Conservation (phyloP, 805 yeast species). For the Yamadazyma philogaea region DNA sequence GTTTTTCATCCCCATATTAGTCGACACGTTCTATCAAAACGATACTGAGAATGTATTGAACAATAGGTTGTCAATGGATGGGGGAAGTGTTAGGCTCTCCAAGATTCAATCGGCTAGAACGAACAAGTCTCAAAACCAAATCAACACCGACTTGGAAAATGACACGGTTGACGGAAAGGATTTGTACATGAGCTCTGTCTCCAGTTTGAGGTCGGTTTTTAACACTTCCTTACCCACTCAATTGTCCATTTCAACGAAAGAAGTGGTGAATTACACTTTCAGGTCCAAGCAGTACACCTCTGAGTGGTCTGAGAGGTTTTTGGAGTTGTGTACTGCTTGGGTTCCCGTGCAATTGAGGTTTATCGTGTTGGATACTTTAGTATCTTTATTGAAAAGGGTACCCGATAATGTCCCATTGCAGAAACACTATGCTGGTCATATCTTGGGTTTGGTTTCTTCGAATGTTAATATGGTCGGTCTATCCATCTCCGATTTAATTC, state of each 20-base stretch:
- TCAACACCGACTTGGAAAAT: constrained; percentile 31
- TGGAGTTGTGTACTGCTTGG: constrained; percentile 68
- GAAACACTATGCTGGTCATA: constrained; percentile 41
- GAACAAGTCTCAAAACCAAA: constrained; percentile 13
- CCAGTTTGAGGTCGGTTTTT: constrained; percentile 58
- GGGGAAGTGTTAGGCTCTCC: constrained; percentile 28
- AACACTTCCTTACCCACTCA: constrained; percentile 62
- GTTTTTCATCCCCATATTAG: constrained; percentile 36
- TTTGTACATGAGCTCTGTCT: constrained; percentile 44
- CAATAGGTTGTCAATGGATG: constrained; percentile 24
- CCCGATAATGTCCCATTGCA: constrained; percentile 25
- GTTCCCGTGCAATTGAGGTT: constrained; percentile 79
- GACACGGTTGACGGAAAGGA: constrained; percentile 35
- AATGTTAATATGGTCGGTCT: constrained; percentile 84
- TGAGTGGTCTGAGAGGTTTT: constrained; percentile 54
- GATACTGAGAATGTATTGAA: constrained; percentile 20
- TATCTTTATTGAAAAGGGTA: constrained; percentile 25
- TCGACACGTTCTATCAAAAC: constrained; percentile 29
- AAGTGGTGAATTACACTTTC: constrained; percentile 45
- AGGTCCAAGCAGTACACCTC: constrained; percentile 20
- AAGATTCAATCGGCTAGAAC: constrained; percentile 26
- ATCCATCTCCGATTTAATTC: constrained; percentile 75
- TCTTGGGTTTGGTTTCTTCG: constrained; percentile 64
- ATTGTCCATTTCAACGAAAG: constrained; percentile 52
- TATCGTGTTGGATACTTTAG: constrained; percentile 50